Conservation (phyloP, 345 rosid genomes). For the Melaleuca alternifolia region DNA sequence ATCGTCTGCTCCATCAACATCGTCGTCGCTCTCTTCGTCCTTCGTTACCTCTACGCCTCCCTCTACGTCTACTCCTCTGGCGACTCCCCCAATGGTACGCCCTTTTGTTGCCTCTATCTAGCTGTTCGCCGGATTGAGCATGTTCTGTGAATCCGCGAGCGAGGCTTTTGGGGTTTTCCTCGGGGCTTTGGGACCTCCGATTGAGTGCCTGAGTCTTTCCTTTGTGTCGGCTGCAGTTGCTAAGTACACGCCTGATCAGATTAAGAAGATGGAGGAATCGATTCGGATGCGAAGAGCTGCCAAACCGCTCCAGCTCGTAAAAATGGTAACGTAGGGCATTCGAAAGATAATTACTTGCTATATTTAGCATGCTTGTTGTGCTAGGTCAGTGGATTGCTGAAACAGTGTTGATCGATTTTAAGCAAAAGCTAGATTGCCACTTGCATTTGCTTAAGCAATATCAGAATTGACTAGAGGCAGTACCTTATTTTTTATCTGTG, state of each 20-base stretch:
- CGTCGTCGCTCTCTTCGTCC: constrained; percentile 83
- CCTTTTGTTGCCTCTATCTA: not conserved
- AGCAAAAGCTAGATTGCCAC: not conserved
- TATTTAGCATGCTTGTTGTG: not conserved
- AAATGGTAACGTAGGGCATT: constrained; percentile 32
- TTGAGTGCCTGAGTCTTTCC: not conserved
- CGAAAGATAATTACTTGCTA: not conserved
- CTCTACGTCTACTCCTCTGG: constrained; percentile 51
- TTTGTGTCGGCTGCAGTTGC: constrained; percentile 27
- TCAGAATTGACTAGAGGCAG: not conserved
- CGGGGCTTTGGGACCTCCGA: not conserved
- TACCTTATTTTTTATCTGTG: not conserved
- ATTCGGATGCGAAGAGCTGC: constrained; percentile 70
- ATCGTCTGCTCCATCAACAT: constrained; percentile 82
- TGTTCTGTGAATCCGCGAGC: not conserved
- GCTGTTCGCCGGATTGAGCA: too few relatives aligned
- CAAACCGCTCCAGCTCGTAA: constrained; percentile 48
- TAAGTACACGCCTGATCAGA: constrained; percentile 72
- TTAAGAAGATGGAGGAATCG: constrained; percentile 84
- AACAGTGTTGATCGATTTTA: not conserved
- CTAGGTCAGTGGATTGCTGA: not conserved
- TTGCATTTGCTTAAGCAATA: too few relatives aligned
- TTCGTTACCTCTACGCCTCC: constrained; percentile 73
- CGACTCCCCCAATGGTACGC: constrained; percentile 25
- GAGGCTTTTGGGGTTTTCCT: not conserved